Conservation (phyloP, 352 stramenopile genomes). For the Blastocystis sp. region DNA sequence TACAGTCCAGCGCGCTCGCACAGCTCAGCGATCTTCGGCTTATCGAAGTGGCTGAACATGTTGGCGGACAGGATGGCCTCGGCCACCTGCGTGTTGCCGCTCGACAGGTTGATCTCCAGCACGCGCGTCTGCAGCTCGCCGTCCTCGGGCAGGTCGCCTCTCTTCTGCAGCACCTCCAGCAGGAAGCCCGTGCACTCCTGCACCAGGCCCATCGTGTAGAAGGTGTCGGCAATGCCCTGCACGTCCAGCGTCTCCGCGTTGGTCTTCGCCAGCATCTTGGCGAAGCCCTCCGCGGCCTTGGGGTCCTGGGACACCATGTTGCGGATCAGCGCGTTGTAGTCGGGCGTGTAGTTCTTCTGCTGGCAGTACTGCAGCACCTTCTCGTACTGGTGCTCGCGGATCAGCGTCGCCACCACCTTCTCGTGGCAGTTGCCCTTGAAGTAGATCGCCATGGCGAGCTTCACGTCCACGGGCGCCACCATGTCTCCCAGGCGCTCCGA, state of each 20-base stretch:
- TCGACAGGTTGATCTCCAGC: slow-evolving; percentile 99
- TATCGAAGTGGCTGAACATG: slow-evolving; percentile 99
- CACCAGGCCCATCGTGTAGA: slow-evolving; percentile 96
- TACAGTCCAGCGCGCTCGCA: slow-evolving; percentile 96
- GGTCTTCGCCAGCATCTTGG: slow-evolving; percentile 92
- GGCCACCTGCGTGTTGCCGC: slow-evolving; percentile 93
- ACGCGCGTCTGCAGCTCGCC: slow-evolving; percentile 98
- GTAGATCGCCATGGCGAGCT: slow-evolving; percentile 97
- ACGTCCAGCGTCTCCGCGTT: slow-evolving; percentile 92
- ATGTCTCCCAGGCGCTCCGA: slow-evolving; percentile 94
- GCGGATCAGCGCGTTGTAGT: slow-evolving; percentile 98
- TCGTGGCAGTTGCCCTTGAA: slow-evolving; percentile 91
- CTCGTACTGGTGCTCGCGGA: slow-evolving; percentile 96
- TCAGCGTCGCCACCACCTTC: slow-evolving; percentile 99
- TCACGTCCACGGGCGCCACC: slow-evolving; percentile 88
- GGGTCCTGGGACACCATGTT: slow-evolving; percentile 96
- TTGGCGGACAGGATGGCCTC: slow-evolving; percentile 98
- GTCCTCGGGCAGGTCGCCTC: slow-evolving; percentile 93
- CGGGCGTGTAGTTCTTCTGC: slow-evolving; percentile 93
- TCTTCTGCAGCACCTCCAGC: slow-evolving; percentile 93
- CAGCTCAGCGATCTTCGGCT: slow-evolving; percentile 91
- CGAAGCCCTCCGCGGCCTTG: slow-evolving; percentile 92
- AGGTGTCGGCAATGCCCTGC: slow-evolving; percentile 96
- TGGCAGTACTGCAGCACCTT: slow-evolving; percentile 93
- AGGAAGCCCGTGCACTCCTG: slow-evolving; percentile 99